These are phyloP conservation scores for Arthrinium puccinioides DNA, from an alignment of 2,329 filamentous ascomycete genomes.

Conservation along the genomic window DNA sequence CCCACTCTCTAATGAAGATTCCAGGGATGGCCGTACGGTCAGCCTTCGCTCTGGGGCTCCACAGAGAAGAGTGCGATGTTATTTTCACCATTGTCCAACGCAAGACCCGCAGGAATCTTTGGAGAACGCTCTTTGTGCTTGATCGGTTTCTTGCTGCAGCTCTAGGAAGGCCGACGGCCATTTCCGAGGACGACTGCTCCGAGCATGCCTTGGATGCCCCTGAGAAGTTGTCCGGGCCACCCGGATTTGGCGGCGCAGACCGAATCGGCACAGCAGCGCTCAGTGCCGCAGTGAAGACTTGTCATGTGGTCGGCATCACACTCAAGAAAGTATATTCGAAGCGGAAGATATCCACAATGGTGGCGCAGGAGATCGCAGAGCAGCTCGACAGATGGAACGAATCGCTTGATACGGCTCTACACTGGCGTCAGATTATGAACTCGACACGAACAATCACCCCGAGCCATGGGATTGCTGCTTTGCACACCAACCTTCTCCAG, in stretches of 20 bases:
- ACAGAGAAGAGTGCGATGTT: conserved; percentile 50
- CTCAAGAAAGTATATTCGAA: conserved; percentile 54
- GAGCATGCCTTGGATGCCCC: conserved; percentile 31
- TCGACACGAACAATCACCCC: conserved; percentile 29
- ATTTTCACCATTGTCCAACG: conserved; percentile 42
- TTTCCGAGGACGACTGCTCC: conserved; percentile 56
- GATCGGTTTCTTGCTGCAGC: conserved; percentile 57
- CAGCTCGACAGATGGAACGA: conserved; percentile 45
- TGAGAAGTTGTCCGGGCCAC: conserved; percentile 1
- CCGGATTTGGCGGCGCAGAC: conserved; percentile 6
- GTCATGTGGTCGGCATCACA: conserved; percentile 49
- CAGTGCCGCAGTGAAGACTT: conserved; percentile 49
- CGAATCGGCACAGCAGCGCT: conserved; percentile 29
- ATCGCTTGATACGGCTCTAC: conserved; percentile 38
- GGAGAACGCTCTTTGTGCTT: conserved; percentile 57
- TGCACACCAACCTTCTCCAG: conserved; percentile 56
- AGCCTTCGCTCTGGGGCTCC: conserved; percentile 54
- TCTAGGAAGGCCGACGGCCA: conserved; percentile 54
- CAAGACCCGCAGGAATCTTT: conserved; percentile 47
- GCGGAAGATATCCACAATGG: conserved; percentile 47
- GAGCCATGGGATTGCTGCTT: conserved; percentile 48
- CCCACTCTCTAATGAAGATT: neutral
- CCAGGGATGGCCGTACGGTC: conserved; percentile 57
- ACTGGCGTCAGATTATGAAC: conserved; percentile 40
- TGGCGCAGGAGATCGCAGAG: conserved; percentile 50